Evolutionary conservation across 2,329 filamentous ascomycete species (phyloP), one percentile per base, ranked within the genome.

Genomic region (Aspergillus awamori): DNA sequence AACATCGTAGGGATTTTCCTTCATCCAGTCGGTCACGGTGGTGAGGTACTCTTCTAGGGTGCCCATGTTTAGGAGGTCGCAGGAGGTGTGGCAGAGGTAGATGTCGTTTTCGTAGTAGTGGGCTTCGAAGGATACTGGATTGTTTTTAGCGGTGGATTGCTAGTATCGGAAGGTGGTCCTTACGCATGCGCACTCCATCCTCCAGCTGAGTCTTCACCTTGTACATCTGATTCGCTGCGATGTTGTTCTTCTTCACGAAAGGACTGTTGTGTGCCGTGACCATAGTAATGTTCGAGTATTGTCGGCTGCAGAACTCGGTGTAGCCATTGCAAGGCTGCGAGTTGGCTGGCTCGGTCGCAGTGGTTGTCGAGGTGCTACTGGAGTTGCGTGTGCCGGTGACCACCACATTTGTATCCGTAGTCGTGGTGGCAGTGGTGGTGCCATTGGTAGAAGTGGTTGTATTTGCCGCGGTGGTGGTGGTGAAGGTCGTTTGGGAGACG

Each of bases 11-110:
- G 92, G 93, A 68, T 97, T 87, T 0, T 72, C 69, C 5, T 84
- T 82, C 2, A 97, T 86, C 93, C 93, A 97, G 49, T 80, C 74
- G 41, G 82, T 82, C 11, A 97, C 89, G 0, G 81, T 82, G 5
- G 80, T 80, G 36, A 97, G 86, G 80, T 92, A 95, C 45, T 85
- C 80, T 57, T 89, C 86, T 54, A 95, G 89, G 8, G 91, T 88
- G 0, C 94, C 93, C 2, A 86, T 91, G 67, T 97, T 89, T 33
- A 97, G 84, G 2, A 97, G 80, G 66, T 92, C 86, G 77, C 93
- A 97, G 47, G 85, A 88, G 1, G 90, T 91, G 75, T 97, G 93
- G 77, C 93, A 97, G 69, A 95, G 92, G 76, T 92, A 90, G 49
- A 90, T 76, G 0, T 83, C 85, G 17, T 77, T 77, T 65, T 88